These are phyloP conservation scores for Lasiosphaeria hispida DNA, from an alignment of 495 filamentous ascomycete genomes.

Conservation along the genomic window DNA sequence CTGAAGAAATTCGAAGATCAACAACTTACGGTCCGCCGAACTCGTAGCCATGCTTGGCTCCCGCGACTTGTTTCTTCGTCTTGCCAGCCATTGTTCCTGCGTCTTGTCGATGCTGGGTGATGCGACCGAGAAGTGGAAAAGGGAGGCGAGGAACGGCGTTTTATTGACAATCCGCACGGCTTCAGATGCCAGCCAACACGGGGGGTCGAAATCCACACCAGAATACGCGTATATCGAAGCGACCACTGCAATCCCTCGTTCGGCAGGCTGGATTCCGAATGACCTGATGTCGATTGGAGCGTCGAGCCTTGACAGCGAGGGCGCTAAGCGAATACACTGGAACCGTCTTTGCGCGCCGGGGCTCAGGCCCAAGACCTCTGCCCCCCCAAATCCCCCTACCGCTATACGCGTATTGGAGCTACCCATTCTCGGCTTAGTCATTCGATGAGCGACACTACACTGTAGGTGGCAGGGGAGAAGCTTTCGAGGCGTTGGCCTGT, in stretches of 20 bases:
- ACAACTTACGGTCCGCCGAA: slow-evolving; percentile 82
- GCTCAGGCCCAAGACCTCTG: background rate
- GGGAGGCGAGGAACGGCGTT: background rate
- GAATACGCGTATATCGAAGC: slow-evolving; percentile 6
- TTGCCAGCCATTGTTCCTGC: slow-evolving; percentile 27
- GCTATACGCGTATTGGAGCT: no score
- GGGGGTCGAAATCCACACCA: background rate
- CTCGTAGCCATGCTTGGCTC: slow-evolving; percentile 59
- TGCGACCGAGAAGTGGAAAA: background rate
- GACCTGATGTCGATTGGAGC: slow-evolving; percentile 1
- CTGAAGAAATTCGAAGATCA: background rate
- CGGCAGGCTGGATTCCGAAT: slow-evolving; percentile 1
- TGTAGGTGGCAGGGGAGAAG: no score
- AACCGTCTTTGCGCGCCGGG: background rate
- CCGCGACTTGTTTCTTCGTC: slow-evolving; percentile 13
- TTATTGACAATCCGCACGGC: no score
- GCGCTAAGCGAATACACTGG: no score
- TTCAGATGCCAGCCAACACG: no score
- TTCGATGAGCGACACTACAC: no score
- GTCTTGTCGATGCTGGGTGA: background rate
- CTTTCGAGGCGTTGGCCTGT: no score
- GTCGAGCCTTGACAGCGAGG: background rate
- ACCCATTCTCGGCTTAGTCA: no score
- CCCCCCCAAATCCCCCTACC: background rate
- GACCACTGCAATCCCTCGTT: background rate